phyloP scores from a whole-genome alignment of 2,329 filamentous ascomycete species.

The Acephala macrosclerotiorum region DNA sequence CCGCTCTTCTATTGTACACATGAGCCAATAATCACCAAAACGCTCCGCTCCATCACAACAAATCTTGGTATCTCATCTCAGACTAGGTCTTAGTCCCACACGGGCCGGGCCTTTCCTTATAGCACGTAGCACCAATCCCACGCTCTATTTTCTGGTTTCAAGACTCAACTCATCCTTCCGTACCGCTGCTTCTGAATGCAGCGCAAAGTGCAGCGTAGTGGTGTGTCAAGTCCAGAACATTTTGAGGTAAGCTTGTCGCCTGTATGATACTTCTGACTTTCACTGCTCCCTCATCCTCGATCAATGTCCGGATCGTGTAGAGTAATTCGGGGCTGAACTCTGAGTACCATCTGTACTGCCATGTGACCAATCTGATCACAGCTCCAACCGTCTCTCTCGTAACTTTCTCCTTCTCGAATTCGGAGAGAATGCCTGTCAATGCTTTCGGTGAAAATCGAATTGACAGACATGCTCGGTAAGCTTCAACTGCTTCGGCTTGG shows the following conservation, averaged over 20 bases:
- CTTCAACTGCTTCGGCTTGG: constrained; percentile 88
- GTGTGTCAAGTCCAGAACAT: constrained; percentile 92
- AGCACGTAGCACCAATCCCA: neutral
- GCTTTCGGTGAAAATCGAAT: constrained; percentile 95
- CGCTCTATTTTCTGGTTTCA: neutral
- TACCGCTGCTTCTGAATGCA: constrained; percentile 89
- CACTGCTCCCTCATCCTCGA: constrained; percentile 96
- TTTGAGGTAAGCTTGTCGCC: constrained; percentile 90
- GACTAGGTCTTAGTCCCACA: neutral
- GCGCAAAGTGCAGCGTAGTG: constrained; percentile 95
- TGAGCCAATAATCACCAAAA: neutral
- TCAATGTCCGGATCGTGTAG: constrained; percentile 86
- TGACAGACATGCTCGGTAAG: constrained; percentile 85
- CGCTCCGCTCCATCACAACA: neutral
- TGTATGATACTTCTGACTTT: constrained; percentile 98
- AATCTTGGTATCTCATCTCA: neutral
- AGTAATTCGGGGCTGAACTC: constrained; percentile 96
- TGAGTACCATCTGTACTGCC: constrained; percentile 99
- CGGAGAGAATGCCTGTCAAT: constrained; percentile 81
- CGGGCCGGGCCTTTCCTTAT: neutral
- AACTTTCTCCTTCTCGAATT: constrained; percentile 80
- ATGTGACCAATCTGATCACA: constrained; percentile 91
- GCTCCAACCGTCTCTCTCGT: constrained; percentile 82
- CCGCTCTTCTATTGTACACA: constrained; percentile 2
- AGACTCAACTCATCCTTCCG: constrained; percentile 38